A percentile compares a stretch with the other conserved stretches of the same genome.
These are phyloP conservation scores for Suillus discolor DNA, from an alignment of 768 basidiomycete species.

Conservation along the genomic window DNA sequence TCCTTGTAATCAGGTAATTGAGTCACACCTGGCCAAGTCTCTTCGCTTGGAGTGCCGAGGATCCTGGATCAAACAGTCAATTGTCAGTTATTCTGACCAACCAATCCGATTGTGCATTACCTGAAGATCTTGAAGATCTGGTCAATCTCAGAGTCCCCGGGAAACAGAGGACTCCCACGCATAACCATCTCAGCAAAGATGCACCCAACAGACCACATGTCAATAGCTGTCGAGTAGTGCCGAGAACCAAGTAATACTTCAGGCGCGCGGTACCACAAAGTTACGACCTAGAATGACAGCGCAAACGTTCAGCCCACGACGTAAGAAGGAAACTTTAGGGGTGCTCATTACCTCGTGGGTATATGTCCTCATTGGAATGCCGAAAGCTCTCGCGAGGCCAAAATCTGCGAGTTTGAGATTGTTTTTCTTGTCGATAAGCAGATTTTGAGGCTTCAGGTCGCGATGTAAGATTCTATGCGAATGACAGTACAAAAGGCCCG, in stretches of 20 bases:
- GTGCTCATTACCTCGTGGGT: slow-evolving; percentile 82
- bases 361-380: slow-evolving; percentile 98
- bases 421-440: slow-evolving; percentile 85
- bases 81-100: not conserved
- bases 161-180: slow-evolving; percentile 89
- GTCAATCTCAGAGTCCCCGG: slow-evolving; percentile 99
- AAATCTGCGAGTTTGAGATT: slow-evolving; percentile 98
- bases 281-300: slow-evolving; percentile 76
- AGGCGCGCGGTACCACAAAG: slow-evolving; percentile 98
- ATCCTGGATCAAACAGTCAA: slow-evolving; percentile 53
- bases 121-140: slow-evolving; percentile 99
- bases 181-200: slow-evolving; percentile 99
- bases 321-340: slow-evolving; percentile 2
- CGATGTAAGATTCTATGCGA: slow-evolving; percentile 96
- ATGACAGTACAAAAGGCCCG: slow-evolving; percentile 93
- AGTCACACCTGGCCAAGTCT: slow-evolving; percentile 89
- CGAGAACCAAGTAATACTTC: slow-evolving; percentile 95
- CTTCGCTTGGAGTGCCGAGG: slow-evolving; percentile 92
- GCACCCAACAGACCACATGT: slow-evolving; percentile 99
- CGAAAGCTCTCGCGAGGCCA: slow-evolving; percentile 94
- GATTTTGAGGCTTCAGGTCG: slow-evolving; percentile 95
- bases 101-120: slow-evolving; percentile 40
- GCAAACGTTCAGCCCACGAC: not conserved
- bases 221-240: slow-evolving; percentile 96
- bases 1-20: slow-evolving; percentile 92